phyloP scores from a whole-genome alignment of 1,284 basidiomycete genomes.

The Ceratobasidium sp. region DNA sequence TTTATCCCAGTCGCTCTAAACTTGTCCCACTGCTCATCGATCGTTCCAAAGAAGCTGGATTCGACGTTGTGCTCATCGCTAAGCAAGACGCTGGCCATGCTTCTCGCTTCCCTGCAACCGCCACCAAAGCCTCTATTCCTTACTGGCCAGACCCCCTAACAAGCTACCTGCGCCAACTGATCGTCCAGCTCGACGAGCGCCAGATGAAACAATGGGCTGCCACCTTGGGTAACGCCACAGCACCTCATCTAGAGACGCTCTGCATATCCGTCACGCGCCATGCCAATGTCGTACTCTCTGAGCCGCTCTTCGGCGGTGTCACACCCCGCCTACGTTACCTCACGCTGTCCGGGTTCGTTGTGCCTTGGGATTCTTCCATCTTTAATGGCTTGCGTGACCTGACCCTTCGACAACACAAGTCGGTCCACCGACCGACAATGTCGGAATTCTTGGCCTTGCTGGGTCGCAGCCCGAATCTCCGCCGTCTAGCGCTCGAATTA shows the following conservation, averaged over 20 bases:
- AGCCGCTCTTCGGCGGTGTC: conserved; percentile 22
- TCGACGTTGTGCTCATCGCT: conserved; percentile 24
- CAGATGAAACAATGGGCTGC: conserved; percentile 28
- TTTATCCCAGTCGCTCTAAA: conserved; percentile 23
- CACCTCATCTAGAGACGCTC: conserved; percentile 26
- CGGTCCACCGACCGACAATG: conserved; percentile 20
- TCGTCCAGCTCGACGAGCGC: conserved; percentile 25
- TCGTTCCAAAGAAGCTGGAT: conserved; percentile 19
- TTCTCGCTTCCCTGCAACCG: not conserved
- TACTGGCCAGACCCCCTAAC: conserved; percentile 27
- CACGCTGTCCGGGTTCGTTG: conserved; percentile 20
- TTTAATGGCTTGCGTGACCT: conserved; percentile 23
- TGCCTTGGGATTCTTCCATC: conserved; percentile 30
- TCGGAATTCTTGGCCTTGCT: conserved; percentile 13
- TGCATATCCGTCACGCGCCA: conserved; percentile 33
- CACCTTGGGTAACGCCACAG: conserved; percentile 7
- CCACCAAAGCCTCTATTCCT: conserved; percentile 14
- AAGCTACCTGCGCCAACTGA: conserved; percentile 11
- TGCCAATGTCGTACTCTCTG: conserved; percentile 7
- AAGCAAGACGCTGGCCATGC: not conserved
- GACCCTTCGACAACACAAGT: conserved; percentile 24
- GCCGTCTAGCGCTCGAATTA: conserved; percentile 28
- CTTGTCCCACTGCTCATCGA: conserved; percentile 26
- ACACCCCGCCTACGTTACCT: conserved; percentile 19
- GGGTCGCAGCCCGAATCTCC: conserved; percentile 16